These are phyloP conservation scores for Zopfia rhizophila DNA, from an alignment of 2,329 filamentous ascomycete species.

Conservation along the genomic window DNA sequence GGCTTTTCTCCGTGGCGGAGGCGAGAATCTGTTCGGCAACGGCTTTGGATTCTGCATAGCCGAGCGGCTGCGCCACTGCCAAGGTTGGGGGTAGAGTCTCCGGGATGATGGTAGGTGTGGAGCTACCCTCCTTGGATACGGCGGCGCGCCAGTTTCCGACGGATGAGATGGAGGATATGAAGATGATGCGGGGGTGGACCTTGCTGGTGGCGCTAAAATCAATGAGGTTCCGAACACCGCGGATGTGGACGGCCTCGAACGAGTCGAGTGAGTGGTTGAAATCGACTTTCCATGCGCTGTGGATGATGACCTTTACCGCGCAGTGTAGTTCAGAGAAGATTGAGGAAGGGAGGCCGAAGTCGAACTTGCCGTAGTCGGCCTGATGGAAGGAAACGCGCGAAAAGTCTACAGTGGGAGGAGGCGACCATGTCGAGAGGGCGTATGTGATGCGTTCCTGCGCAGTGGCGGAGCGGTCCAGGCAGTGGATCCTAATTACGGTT, in stretches of 20 bases:
- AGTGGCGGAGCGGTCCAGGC: conserved; percentile 63
- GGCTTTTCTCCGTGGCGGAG: conserved; percentile 37
- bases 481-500: conserved; percentile 59
- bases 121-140: not conserved
- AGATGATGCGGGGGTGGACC: conserved; percentile 9
- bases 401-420: conserved; percentile 35
- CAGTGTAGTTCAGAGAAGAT: conserved; percentile 51
- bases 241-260: conserved; percentile 52
- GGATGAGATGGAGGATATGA: conserved; percentile 18
- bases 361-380: conserved; percentile 36
- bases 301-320: conserved; percentile 63
- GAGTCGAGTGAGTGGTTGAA: conserved; percentile 64
- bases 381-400: conserved; percentile 59
- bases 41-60: conserved; percentile 45
- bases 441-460: conserved; percentile 32
- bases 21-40: conserved; percentile 63
- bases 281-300: conserved; percentile 71
- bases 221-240: conserved; percentile 11
- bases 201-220: conserved; percentile 1
- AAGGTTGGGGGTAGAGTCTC: conserved; percentile 6
- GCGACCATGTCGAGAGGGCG: conserved; percentile 18
- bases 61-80: conserved; percentile 5
- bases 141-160: conserved; percentile 10
- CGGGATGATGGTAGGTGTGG: conserved; percentile 2
- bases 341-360: conserved; percentile 57